A percentile compares a stretch with the other conserved stretches of the same genome.
Conservation (phyloP, 257 asterid genomes). For the Verbena officinalis region DNA sequence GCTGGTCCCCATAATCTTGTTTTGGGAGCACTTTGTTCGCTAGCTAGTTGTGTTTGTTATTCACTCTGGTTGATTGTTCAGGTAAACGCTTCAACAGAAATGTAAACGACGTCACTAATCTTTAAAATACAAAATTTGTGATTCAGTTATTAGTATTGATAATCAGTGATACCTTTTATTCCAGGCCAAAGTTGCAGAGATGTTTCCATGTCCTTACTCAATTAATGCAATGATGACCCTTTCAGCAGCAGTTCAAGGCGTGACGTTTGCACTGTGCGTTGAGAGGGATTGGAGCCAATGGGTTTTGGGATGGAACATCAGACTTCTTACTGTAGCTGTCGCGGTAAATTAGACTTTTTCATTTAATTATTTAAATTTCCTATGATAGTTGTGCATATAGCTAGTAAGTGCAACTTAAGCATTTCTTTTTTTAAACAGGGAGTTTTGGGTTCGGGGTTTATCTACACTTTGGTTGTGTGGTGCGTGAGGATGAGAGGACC, state of each 20-base stretch:
- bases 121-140: too few species aligned
- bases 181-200: conserved; percentile 51
- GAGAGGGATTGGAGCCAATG: conserved; percentile 58
- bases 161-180: too few species aligned
- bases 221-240: conserved; percentile 52
- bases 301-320: conserved; percentile 51
- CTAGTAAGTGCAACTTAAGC: too few species aligned
- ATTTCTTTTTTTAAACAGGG: too few species aligned
- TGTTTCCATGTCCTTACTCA: conserved; percentile 58
- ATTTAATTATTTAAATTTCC: too few species aligned
- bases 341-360: neutral
- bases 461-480: conserved; percentile 43
- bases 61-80: conserved; percentile 65
- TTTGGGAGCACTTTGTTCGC: conserved; percentile 41
- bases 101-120: too few species aligned
- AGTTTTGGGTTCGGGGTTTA: conserved; percentile 40
- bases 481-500: conserved; percentile 51
- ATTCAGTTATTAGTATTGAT: too few species aligned
- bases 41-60: conserved; percentile 40
- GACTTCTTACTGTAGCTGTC: conserved; percentile 38
- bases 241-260: conserved; percentile 43
- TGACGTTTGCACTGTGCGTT: conserved; percentile 37
- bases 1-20: conserved; percentile 21
- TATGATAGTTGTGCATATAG: too few species aligned
- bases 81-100: conserved; percentile 29